Evolutionary conservation across 306 rosid species (phyloP).

Genomic region (Benincasa hispida): DNA sequence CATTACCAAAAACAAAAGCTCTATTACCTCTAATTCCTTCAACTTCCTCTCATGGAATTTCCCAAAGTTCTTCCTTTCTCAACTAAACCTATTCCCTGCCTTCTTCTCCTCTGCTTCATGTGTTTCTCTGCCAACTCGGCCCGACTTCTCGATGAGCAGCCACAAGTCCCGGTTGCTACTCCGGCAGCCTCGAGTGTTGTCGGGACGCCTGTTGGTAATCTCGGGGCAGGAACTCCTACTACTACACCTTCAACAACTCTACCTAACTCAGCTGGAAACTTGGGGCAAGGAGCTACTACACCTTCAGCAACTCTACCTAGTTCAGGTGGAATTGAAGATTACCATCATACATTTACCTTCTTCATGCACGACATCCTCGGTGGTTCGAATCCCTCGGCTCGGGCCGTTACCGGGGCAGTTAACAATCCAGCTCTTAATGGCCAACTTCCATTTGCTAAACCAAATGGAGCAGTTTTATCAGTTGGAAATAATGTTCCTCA

Average conservation of each 20-base stretch:
- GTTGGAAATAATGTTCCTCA: slow-evolving; percentile 47
- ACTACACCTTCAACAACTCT: not conserved
- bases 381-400: slow-evolving; percentile 65
- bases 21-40: not conserved
- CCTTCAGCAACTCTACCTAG: slow-evolving; percentile 3
- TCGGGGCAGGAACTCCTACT: not conserved
- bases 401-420: slow-evolving; percentile 62
- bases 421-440: slow-evolving; percentile 64
- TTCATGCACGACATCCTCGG: slow-evolving; percentile 79
- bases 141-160: not conserved
- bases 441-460: slow-evolving; percentile 78
- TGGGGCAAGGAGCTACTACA: not conserved
- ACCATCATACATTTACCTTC: slow-evolving; percentile 29
- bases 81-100: not conserved
- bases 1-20: not conserved
- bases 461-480: slow-evolving; percentile 65
- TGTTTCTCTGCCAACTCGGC: slow-evolving; percentile 5
- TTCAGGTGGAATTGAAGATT: not conserved
- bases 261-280: not conserved
- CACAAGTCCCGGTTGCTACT: not conserved
- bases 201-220: not conserved
- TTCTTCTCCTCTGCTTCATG: not conserved
- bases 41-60: slow-evolving; percentile 5
- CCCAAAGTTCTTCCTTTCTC: not conserved
- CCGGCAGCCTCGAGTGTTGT: not conserved